Evolutionary conservation across 139 green algal species (phyloP), one percentile per base, ranked within the genome.

Genomic region (Asterochloris erici): DNA sequence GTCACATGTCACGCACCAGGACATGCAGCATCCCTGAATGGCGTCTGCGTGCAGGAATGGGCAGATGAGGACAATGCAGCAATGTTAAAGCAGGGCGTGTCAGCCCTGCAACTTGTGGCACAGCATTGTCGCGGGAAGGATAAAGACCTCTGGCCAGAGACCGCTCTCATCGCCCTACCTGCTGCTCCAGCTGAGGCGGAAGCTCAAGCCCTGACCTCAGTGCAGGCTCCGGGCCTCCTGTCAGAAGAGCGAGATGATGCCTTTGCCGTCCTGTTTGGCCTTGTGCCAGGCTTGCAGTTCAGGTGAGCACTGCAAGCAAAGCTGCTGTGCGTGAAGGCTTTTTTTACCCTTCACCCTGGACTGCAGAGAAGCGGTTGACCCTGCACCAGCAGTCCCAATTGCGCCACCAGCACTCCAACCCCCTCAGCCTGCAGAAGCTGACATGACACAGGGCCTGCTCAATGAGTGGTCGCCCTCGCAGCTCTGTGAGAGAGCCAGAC

Each of bases 101-200:
- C 54, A 54, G 60, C 68, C 24, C 24, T 80, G 76, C 60, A 47
- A 23, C 21, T n/a, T 54, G 76, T 80, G 54, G 26, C 68, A 11
- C n/a, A 69, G 16, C 76, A 80, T 19, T 80, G 76, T n/a, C 76
- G 68, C 4, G 14, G 68, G 24, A 80, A 68, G 54, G 76, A 80
- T 21, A 61, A 14, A 14, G 24, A 70, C 21, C 61, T 80, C 12
- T 80, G 76, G 76, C 76, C 76, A 68, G 12, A n/a, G 29, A n/a
- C 60, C 15, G 60, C 68, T 27, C 68, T n/a, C 11, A 24, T n/a
- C 24, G 60, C 60, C 60, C 68, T 68, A 28, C 2, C 74, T 23
- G 9, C 21, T 21, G n/a, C 38, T 66, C 19, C 74, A 66, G 74
- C 0, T 24, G 38, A 78, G 14, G 29, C 63, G 4, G 17, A 38